Evolutionary conservation across 164 flowering plant genomes (phyloP).

Genomic region (Malania oleifera): DNA sequence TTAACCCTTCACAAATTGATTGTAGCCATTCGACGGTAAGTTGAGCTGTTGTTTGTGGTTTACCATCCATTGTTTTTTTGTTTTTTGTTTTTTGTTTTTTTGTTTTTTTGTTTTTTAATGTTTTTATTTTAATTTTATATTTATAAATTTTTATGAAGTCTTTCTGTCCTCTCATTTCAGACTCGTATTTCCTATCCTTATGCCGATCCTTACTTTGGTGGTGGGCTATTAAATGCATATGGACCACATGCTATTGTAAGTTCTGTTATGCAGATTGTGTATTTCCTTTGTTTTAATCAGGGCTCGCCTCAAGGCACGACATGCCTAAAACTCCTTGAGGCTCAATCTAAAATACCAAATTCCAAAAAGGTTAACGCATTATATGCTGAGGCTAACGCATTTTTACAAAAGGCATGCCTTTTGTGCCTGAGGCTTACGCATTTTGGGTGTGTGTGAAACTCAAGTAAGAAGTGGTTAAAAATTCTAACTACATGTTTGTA

Average conservation of each 20-base stretch:
- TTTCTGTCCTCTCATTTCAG: constrained; percentile 28
- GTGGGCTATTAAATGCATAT: constrained; percentile 44
- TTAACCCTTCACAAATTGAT: constrained; percentile 34
- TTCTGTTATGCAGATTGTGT: constrained; percentile 5
- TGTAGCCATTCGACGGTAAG: constrained; percentile 46
- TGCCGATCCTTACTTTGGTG: constrained; percentile 37
- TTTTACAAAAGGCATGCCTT: too few relatives aligned
- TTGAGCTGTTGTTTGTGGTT: background rate
- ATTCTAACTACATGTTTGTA: too few relatives aligned
- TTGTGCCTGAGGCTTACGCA: too few relatives aligned
- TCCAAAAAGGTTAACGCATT: too few relatives aligned
- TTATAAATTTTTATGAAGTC: too few relatives aligned
- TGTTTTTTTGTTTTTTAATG: constrained; percentile 1
- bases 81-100: constrained; percentile 1
- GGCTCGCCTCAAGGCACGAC: too few relatives aligned
- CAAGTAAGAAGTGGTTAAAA: too few relatives aligned
- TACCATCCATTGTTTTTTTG: background rate
- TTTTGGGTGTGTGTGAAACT: too few relatives aligned
- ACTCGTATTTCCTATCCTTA: constrained; percentile 39
- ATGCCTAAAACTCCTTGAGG: too few relatives aligned
- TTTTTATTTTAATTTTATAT: too few relatives aligned
- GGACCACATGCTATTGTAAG: constrained; percentile 59
- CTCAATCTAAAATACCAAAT: too few relatives aligned
- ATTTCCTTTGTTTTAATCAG: background rate
- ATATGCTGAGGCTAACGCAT: too few relatives aligned